These are phyloP conservation scores for Baudoinia panamericana DNA, from an alignment of 495 filamentous ascomycete genomes.

Conservation along the genomic window DNA sequence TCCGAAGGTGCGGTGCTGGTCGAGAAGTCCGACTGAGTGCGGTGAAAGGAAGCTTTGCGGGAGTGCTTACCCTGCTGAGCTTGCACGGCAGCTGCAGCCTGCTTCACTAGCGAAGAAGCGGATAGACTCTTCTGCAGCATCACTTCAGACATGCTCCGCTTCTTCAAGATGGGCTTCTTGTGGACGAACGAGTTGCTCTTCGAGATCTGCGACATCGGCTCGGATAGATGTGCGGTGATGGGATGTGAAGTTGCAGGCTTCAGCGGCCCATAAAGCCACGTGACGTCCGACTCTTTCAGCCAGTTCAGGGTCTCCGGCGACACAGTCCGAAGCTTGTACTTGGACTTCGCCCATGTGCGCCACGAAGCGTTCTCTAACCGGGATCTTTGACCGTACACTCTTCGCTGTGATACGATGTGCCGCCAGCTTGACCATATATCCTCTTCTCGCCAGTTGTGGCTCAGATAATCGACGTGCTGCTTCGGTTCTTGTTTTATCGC, in stretches of 20 bases:
- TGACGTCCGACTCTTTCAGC: conserved; percentile 95
- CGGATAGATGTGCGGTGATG: conserved; percentile 33
- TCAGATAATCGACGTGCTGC: conserved; percentile 90
- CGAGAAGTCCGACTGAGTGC: conserved; percentile 55
- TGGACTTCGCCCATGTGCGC: conserved; percentile 92
- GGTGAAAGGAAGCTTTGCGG: conserved; percentile 31
- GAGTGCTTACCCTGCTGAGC: conserved; percentile 60
- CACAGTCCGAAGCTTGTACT: conserved; percentile 70
- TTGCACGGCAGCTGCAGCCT: conserved; percentile 82
- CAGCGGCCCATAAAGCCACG: conserved; percentile 92
- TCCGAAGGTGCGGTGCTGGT: conserved; percentile 39
- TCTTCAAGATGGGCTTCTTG: conserved; percentile 92
- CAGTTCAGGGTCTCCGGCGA: conserved; percentile 84
- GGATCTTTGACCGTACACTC: conserved; percentile 64
- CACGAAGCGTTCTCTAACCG: conserved; percentile 93
- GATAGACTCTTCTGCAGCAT: conserved; percentile 89
- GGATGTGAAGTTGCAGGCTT: conserved; percentile 43
- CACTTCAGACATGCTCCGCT: conserved; percentile 86
- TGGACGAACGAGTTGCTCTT: conserved; percentile 69
- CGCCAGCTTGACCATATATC: conserved; percentile 98
- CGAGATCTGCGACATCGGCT: conserved; percentile 47
- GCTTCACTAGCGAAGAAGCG: conserved; percentile 79
- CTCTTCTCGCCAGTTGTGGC: conserved; percentile 89
- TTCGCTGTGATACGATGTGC: conserved; percentile 67
- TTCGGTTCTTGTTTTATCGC: conserved; percentile 66